phyloP scores from a whole-genome alignment of 768 basidiomycete genomes.

The Boletus rubroflammeus region DNA sequence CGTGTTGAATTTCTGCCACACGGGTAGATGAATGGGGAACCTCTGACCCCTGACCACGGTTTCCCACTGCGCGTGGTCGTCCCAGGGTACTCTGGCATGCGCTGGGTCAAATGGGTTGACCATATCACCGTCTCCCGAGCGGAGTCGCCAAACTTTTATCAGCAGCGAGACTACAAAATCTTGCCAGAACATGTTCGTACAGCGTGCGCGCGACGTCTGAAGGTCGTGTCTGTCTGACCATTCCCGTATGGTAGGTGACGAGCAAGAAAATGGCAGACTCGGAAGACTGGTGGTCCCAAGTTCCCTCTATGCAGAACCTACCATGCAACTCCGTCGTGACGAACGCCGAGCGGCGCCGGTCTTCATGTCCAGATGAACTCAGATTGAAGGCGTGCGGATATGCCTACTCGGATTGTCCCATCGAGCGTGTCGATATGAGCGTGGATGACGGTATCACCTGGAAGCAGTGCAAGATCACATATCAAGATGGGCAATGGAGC shows the following conservation, averaged over 20 bases:
- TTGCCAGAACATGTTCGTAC: conserved; percentile 46
- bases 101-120: conserved; percentile 78
- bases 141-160: conserved; percentile 69
- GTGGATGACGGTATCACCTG: conserved; percentile 51
- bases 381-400: conserved; percentile 49
- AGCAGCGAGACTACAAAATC: conserved; percentile 69
- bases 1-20: background rate
- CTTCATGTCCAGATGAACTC: conserved; percentile 20
- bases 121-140: conserved; percentile 46
- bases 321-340: conserved; percentile 63
- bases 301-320: conserved; percentile 55
- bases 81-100: conserved; percentile 64
- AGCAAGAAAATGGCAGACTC: conserved; percentile 24
- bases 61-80: conserved; percentile 65
- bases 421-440: conserved; percentile 49
- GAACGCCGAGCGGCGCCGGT: conserved; percentile 4
- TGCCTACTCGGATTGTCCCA: conserved; percentile 47
- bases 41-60: conserved; percentile 57
- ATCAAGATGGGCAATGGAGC: conserved; percentile 65
- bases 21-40: conserved; percentile 58
- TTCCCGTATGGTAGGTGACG: conserved; percentile 16
- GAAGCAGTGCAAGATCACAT: conserved; percentile 48
- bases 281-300: conserved; percentile 46
- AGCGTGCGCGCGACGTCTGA: conserved; percentile 6
- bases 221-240: background rate